Percentiles rank a stretch among this genome's conserved stretches.
Conservation (phyloP, 805 yeast genomes). For the Sugiyamaella lignohabitans region DNA sequence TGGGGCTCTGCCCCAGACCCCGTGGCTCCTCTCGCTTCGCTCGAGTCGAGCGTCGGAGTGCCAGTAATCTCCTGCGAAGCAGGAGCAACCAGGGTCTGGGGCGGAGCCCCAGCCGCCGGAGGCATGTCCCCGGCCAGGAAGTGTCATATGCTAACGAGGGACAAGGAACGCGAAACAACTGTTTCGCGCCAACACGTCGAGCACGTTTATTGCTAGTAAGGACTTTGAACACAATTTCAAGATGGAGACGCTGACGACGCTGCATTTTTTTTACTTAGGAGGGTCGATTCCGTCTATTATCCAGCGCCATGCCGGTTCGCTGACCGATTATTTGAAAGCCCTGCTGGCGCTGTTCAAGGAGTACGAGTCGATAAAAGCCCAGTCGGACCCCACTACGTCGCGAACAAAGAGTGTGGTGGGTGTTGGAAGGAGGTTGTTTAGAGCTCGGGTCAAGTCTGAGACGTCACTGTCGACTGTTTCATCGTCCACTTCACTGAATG, state of each 20-base stretch:
- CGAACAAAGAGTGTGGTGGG: constrained; percentile 18
- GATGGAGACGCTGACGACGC: constrained; percentile 1
- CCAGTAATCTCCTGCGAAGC: too few relatives aligned
- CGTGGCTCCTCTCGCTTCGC: too few relatives aligned
- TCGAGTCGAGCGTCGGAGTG: too few relatives aligned
- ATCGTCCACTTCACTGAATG: neutral
- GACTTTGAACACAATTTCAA: neutral
- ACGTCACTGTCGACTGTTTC: constrained; percentile 6
- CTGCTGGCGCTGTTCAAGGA: constrained; percentile 19
- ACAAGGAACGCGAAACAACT: neutral
- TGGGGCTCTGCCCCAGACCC: too few relatives aligned
- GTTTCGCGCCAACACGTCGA: neutral
- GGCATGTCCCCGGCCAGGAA: too few relatives aligned
- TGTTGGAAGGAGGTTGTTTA: constrained; percentile 21
- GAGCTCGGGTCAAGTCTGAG: constrained; percentile 18
- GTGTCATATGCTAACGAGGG: too few relatives aligned
- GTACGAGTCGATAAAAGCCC: constrained; percentile 15
- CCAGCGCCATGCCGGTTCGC: constrained; percentile 7
- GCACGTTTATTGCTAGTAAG: neutral
- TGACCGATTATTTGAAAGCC: constrained; percentile 15
- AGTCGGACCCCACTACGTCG: constrained; percentile 8
- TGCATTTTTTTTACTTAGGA: constrained; percentile 21
- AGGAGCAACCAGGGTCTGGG: too few relatives aligned
- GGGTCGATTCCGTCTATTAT: constrained; percentile 17
- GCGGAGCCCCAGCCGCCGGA: too few relatives aligned